Base-by-base conservation (phyloP, 768 basidiomycete genomes). In the Termitomyces titanicus region DNA sequence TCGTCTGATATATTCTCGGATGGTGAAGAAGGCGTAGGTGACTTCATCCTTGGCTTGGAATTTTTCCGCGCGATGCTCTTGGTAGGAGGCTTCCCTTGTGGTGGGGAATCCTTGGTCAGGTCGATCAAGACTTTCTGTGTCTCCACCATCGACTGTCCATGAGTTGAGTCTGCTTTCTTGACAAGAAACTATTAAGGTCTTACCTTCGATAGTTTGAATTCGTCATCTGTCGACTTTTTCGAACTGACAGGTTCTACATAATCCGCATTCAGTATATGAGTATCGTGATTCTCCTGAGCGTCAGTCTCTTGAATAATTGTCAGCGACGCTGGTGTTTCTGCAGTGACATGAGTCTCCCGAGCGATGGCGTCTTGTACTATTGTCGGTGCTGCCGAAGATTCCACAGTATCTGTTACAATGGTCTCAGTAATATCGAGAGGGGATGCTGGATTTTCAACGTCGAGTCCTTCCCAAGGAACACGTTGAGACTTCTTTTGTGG, bases 61-160 rank as follows among this genome's bases (percentile, higher is more conserved):
- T 38, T 20, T 10, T 13, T 46, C 27, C 22, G 31, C 17, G 24
- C 17, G 3, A 39, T 24, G 13, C 34, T 34, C 18, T n/a, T 33
- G 17, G 37, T 27, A 37, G 47, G 38, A 10, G 37, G 24, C 47
- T 51, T 52, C 8, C 51, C 47, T 25, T 12, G 22, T 9, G 17
- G 35, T 20, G 66, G 62, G 17, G 59, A 51, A 40, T 74, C 70
- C 18, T 63, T 56, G n/a, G 76, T 80, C 52, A 81, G 68, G 63
- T 83, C 80, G 54, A 80, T 74, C 40, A 72, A 77, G 8, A 69
- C 60, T 20, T 42, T 42, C 31, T 38, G 29, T 45, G 47, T 20
- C 37, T 47, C 33, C n/a, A 20, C 43, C 25, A 55, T 47, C 4
- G 24, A 51, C 15, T 22, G 18, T 6, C 57, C 15, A 35, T 49